phyloP scores from a whole-genome alignment of 2,329 filamentous ascomycete species.

The Beauveria sp. region DNA sequence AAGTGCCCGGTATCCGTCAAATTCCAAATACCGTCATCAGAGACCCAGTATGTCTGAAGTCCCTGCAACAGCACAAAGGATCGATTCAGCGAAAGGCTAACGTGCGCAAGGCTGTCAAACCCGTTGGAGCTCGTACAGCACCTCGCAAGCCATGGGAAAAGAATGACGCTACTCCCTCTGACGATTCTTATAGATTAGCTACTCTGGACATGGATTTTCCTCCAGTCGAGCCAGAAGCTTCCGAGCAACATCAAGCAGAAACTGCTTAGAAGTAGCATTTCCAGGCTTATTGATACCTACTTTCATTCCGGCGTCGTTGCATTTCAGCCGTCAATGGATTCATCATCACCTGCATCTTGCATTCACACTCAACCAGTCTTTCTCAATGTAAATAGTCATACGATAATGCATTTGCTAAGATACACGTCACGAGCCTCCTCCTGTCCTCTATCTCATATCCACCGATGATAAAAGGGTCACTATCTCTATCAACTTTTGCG shows the following conservation, averaged over 20 bases:
- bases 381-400: slow-evolving; percentile 3
- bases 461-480: slow-evolving; percentile 1
- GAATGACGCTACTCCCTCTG: slow-evolving; percentile 23
- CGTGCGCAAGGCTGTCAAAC: slow-evolving; percentile 34
- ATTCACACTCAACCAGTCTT: not conserved
- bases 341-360: not conserved
- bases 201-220: slow-evolving; percentile 29
- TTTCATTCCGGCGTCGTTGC: not conserved
- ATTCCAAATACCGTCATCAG: slow-evolving; percentile 74
- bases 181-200: slow-evolving; percentile 16
- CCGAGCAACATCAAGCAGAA: slow-evolving; percentile 24
- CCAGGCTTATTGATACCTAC: not conserved
- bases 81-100: not conserved
- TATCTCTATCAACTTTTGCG: not conserved
- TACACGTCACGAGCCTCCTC: not conserved
- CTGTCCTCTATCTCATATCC: slow-evolving; percentile 5
- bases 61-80: not conserved
- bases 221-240: slow-evolving; percentile 26
- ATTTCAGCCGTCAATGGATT: not conserved
- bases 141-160: slow-evolving; percentile 74
- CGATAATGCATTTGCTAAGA: slow-evolving; percentile 8
- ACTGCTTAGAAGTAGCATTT: not conserved
- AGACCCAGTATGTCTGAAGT: slow-evolving; percentile 50
- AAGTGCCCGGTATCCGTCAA: slow-evolving; percentile 79
- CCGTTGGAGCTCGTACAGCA: slow-evolving; percentile 38